A percentile compares a stretch with the other conserved stretches of the same genome.
Evolutionary conservation across 2,329 filamentous ascomycete species (phyloP).

Genomic region (Fusarium armeniacum): DNA sequence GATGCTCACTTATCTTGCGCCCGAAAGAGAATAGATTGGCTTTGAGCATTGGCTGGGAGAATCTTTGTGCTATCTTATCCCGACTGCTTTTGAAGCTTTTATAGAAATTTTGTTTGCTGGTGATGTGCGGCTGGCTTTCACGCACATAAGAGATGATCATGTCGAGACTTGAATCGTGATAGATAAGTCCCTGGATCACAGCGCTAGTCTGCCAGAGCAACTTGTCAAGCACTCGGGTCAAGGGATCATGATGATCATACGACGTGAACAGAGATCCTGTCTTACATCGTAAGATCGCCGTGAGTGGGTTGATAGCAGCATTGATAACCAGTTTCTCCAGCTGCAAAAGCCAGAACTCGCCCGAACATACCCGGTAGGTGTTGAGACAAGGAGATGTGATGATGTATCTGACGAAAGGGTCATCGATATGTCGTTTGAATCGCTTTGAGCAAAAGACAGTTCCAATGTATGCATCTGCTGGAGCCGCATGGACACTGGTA

Average conservation of each 20-base stretch:
- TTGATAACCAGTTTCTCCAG: conserved; percentile 21
- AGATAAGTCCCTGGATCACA: conserved; percentile 12
- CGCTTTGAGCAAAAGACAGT: conserved; percentile 2
- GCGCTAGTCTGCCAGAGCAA: conserved; percentile 5
- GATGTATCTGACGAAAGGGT: conserved; percentile 10
- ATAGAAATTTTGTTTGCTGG: background rate
- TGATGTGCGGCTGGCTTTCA: background rate
- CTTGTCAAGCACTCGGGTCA: background rate
- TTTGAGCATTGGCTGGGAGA: conserved; percentile 9
- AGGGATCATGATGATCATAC: background rate
- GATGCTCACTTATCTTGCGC: conserved; percentile 19
- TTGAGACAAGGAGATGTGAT: conserved; percentile 1
- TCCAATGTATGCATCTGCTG: conserved; percentile 12
- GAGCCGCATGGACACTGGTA: conserved; percentile 16
- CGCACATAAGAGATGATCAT: conserved; percentile 5
- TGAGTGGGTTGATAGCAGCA: conserved; percentile 20
- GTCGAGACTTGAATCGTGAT: background rate
- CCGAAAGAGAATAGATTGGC: conserved; percentile 10
- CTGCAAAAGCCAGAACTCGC: conserved; percentile 9
- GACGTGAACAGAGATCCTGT: conserved; percentile 6
- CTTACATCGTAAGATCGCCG: conserved; percentile 5
- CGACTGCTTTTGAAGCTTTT: background rate
- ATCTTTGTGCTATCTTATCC: background rate
- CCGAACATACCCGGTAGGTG: conserved; percentile 2
- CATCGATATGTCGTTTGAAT: background rate